Conservation (phyloP, 306 rosid species). For the Lupinus albus region DNA sequence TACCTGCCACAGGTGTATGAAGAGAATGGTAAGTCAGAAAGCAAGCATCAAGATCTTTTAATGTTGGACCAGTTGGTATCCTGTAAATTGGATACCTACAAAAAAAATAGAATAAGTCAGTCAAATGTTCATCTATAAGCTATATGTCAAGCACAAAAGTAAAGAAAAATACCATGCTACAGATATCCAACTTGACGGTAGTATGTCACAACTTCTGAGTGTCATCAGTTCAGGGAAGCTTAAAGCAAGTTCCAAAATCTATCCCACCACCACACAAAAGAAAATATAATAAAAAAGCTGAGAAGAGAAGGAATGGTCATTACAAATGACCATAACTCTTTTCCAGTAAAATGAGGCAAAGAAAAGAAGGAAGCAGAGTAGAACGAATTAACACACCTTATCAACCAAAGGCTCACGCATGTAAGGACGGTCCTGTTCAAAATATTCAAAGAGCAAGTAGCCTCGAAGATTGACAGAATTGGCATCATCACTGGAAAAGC, state of each 20-base stretch:
- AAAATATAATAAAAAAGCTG: conserved; percentile 33
- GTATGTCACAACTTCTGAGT: conserved; percentile 83
- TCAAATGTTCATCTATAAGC: conserved; percentile 15
- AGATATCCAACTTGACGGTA: conserved; percentile 82
- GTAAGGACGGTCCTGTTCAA: conserved; percentile 75
- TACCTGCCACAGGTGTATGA: conserved; percentile 68
- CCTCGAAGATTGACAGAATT: conserved; percentile 66
- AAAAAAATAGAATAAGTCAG: conserved; percentile 36
- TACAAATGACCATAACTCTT: neutral
- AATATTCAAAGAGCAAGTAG: conserved; percentile 72
- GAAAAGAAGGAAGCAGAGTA: neutral
- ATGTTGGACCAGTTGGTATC: conserved; percentile 92
- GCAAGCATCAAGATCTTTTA: conserved; percentile 90
- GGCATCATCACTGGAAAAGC: conserved; percentile 82
- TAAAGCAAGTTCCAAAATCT: conserved; percentile 76
- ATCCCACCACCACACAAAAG: conserved; percentile 34
- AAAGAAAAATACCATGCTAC: conserved; percentile 78
- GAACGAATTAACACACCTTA: conserved; percentile 56
- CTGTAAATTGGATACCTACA: conserved; percentile 94
- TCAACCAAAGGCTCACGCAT: conserved; percentile 92
- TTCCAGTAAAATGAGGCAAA: conserved; percentile 6
- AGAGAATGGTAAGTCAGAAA: conserved; percentile 83
- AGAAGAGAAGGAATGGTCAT: neutral
- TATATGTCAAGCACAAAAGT: conserved; percentile 27
- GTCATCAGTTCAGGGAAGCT: conserved; percentile 67